Evolutionary conservation across 345 rosid species (phyloP).

Genomic region (rapeseed (Brassica napus)): Da-Ae NC_063435.1:5797001-5797500

Average conservation of each 20-base stretch:
- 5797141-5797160: background rate
- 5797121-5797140: background rate
- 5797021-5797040: too few species aligned
- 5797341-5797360: constrained; percentile 71
- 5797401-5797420: constrained; percentile 62
- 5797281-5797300: constrained; percentile 78
- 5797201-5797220: constrained; percentile 79
- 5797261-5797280: constrained; percentile 62
- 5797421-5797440: constrained; percentile 60
- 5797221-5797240: constrained; percentile 87
- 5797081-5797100: background rate
- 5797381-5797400: constrained; percentile 70
- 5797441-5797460: constrained; percentile 45
- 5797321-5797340: constrained; percentile 70
- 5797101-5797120: background rate
- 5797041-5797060: too few species aligned
- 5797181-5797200: constrained; percentile 52
- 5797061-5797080: background rate
- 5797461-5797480: constrained; percentile 36
- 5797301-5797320: constrained; percentile 72
- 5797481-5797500: constrained; percentile 34
- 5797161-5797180: background rate
- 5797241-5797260: constrained; percentile 76
- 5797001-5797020: too few species aligned
- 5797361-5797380: constrained; percentile 76